Percentiles rank a stretch among this genome's conserved stretches.
Conservation (phyloP, 495 filamentous ascomycete species). For the Aspergillus funiculosus region DNA sequence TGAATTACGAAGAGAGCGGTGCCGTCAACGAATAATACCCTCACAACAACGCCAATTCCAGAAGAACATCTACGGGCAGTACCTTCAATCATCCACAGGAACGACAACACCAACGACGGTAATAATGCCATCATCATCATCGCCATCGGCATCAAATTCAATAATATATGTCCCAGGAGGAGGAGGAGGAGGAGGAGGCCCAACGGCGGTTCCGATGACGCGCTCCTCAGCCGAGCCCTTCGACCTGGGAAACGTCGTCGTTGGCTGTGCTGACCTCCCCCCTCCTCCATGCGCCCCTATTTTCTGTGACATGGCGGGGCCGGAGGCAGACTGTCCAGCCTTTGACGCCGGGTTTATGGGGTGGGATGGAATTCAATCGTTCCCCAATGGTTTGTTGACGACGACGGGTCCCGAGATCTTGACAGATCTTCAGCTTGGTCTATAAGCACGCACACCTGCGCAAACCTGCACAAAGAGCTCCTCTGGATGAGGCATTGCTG, state of each 20-base stretch:
- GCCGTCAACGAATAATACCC: conserved; percentile 12
- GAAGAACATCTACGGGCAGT: conserved; percentile 19
- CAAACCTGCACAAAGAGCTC: no score
- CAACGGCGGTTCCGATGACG: conserved; percentile 15
- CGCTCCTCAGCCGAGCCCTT: conserved; percentile 17
- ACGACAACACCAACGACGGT: conserved; percentile 1
- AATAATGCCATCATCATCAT: background rate
- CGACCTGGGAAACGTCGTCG: conserved; percentile 22
- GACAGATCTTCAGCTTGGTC: conserved; percentile 20
- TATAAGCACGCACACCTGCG: conserved; percentile 18
- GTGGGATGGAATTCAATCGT: conserved; percentile 19
- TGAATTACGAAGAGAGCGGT: conserved; percentile 22
- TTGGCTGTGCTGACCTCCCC: conserved; percentile 28
- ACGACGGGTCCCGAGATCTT: conserved; percentile 16
- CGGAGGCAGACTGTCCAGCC: conserved; percentile 18
- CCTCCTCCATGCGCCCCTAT: conserved; percentile 19
- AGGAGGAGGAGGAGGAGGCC: conserved; percentile 10
- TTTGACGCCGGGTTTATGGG: conserved; percentile 22
- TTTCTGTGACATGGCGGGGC: conserved; percentile 22
- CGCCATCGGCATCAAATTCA: no score
- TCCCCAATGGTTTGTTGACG: conserved; percentile 16
- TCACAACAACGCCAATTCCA: conserved; percentile 15
- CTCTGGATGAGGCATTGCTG: conserved; percentile 8
- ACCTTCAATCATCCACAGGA: conserved; percentile 10
- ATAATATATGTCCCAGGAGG: no score